These are phyloP conservation scores for Colletotrichum sp. DNA, from an alignment of 2,329 filamentous ascomycete species.

Conservation along the genomic window DNA sequence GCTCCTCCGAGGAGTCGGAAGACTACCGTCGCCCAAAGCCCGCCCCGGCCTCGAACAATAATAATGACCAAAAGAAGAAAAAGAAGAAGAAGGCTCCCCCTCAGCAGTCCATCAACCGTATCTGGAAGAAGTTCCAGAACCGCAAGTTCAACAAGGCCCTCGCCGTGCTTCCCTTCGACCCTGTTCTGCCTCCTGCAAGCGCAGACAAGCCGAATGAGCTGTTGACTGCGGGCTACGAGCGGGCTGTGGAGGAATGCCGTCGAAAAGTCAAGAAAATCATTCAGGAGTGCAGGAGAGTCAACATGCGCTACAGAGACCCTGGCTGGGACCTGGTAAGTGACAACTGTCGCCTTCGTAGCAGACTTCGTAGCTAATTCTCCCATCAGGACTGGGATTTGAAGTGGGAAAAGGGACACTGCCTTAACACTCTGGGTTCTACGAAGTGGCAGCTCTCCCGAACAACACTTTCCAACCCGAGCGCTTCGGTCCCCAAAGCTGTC, in stretches of 20 bases:
- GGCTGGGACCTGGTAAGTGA: slow-evolving; percentile 61
- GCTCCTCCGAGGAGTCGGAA: slow-evolving; percentile 56
- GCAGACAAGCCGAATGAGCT: slow-evolving; percentile 64
- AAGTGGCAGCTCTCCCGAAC: slow-evolving; percentile 57
- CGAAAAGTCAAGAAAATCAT: slow-evolving; percentile 67
- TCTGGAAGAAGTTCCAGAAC: slow-evolving; percentile 68
- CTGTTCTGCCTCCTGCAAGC: slow-evolving; percentile 56
- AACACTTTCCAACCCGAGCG: slow-evolving; percentile 50
- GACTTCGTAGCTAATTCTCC: neutral
- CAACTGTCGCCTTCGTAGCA: neutral
- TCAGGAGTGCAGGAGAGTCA: slow-evolving; percentile 72
- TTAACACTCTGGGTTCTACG: slow-evolving; percentile 56
- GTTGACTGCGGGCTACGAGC: slow-evolving; percentile 64
- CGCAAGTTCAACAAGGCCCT: slow-evolving; percentile 69
- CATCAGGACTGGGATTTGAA: slow-evolving; percentile 70
- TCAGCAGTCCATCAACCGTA: slow-evolving; percentile 69
- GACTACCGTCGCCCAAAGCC: slow-evolving; percentile 44
- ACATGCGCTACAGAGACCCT: slow-evolving; percentile 79
- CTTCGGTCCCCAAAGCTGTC: slow-evolving; percentile 71
- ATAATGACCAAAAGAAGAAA: slow-evolving; percentile 54
- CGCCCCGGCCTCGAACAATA: slow-evolving; percentile 37
- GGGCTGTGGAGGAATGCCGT: slow-evolving; percentile 67
- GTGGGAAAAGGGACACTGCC: slow-evolving; percentile 61
- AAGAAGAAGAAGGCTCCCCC: slow-evolving; percentile 66
- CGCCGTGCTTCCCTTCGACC: slow-evolving; percentile 68